phyloP scores from a whole-genome alignment of 768 basidiomycete genomes.

The Amanita phalloides region DNA sequence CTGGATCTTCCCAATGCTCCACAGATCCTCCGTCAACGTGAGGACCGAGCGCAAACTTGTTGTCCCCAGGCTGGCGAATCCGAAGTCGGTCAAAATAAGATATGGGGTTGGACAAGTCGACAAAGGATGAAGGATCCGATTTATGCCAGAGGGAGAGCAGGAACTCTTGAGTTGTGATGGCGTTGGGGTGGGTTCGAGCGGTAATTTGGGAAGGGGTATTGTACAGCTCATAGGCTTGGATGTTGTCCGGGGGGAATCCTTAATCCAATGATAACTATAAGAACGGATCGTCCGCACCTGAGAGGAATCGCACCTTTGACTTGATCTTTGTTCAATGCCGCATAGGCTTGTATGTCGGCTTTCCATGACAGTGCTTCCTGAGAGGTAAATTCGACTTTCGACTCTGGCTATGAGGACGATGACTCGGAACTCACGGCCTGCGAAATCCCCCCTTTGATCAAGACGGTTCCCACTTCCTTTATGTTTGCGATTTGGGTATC shows the following conservation, averaged over 20 bases:
- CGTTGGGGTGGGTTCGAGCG: slow-evolving; percentile 57
- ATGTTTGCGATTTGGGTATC: slow-evolving; percentile 31
- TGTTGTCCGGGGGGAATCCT: slow-evolving; percentile 60
- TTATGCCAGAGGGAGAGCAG: slow-evolving; percentile 53
- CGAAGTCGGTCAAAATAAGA: slow-evolving; percentile 71
- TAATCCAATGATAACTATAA: not conserved
- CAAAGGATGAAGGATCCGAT: slow-evolving; percentile 26
- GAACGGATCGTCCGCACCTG: not conserved
- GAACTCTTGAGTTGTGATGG: slow-evolving; percentile 45
- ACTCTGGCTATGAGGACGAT: slow-evolving; percentile 5
- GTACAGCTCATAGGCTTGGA: slow-evolving; percentile 70
- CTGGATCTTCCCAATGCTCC: slow-evolving; percentile 46
- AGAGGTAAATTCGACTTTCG: not conserved
- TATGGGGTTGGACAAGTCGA: slow-evolving; percentile 48
- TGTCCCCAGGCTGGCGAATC: slow-evolving; percentile 63
- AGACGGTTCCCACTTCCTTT: slow-evolving; percentile 40
- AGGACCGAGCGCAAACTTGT: slow-evolving; percentile 55
- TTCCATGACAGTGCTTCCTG: slow-evolving; percentile 58
- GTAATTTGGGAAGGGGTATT: slow-evolving; percentile 50
- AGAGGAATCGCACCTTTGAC: slow-evolving; percentile 31
- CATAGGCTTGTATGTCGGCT: slow-evolving; percentile 39
- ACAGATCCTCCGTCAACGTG: slow-evolving; percentile 44
- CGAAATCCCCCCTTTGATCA: slow-evolving; percentile 48
- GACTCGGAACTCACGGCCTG: slow-evolving; percentile 26
- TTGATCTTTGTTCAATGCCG: slow-evolving; percentile 30